phyloP scores from a whole-genome alignment of 164 flowering plant genomes.

The Cinnamomum chago region DNA sequence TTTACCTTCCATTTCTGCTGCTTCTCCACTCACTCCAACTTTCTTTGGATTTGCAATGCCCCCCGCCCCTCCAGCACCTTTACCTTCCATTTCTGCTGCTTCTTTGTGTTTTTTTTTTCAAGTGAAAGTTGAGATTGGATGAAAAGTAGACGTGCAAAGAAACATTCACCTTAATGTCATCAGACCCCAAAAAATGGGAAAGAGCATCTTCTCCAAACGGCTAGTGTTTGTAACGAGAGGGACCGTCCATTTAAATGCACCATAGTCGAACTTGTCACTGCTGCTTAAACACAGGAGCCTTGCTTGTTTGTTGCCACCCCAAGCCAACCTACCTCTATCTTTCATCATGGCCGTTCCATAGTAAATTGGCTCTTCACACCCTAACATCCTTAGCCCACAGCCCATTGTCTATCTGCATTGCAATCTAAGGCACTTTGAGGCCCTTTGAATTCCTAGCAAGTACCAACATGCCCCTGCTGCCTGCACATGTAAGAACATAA shows the following conservation, averaged over 20 bases:
- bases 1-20: no score
- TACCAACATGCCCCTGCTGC: conserved; percentile 99
- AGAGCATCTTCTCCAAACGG: conserved; percentile 78
- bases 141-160: no score
- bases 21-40: no score
- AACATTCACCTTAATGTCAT: no score
- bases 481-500: conserved; percentile 33
- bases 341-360: conserved; percentile 56
- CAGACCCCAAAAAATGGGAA: no score
- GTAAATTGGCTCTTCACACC: conserved; percentile 65
- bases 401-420: conserved; percentile 47
- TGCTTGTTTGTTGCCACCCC: conserved; percentile 57
- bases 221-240: conserved; percentile 64
- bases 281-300: conserved; percentile 51
- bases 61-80: no score
- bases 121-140: no score
- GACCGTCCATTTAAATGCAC: conserved; percentile 78
- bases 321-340: conserved; percentile 39
- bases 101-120: no score
- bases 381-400: conserved; percentile 39
- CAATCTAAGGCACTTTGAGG: conserved; percentile 60
- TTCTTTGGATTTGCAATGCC: no score
- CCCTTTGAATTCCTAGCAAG: conserved; percentile 83
- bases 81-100: no score
- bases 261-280: conserved; percentile 55